phyloP scores from a whole-genome alignment of 805 yeast genomes.

The Saccharomycopsis sp. region DNA sequence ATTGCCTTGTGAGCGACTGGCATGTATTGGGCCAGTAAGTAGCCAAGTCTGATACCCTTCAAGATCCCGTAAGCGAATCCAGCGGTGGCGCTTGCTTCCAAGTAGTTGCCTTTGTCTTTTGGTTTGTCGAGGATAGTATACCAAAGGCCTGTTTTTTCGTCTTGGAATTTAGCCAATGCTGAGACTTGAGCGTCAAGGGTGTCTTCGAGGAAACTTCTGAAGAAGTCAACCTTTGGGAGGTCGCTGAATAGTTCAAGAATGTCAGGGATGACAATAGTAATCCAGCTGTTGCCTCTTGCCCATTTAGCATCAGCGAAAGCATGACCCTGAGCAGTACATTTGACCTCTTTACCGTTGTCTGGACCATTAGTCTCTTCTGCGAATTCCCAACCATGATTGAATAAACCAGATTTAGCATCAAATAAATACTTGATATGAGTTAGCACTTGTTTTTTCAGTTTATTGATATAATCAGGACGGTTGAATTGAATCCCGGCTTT shows the following conservation, averaged over 20 bases:
- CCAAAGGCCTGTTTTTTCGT: conserved; percentile 28
- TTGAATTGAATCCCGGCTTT: conserved; percentile 28
- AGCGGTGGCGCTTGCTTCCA: conserved; percentile 32
- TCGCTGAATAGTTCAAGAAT: conserved; percentile 30
- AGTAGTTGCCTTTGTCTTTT: conserved; percentile 24
- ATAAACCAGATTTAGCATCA: conserved; percentile 30
- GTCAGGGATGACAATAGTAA: conserved; percentile 33
- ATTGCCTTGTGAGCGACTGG: conserved; percentile 29
- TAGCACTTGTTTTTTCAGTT: conserved; percentile 31
- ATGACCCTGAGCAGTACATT: conserved; percentile 8
- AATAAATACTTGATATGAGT: conserved; percentile 29
- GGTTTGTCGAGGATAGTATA: conserved; percentile 31
- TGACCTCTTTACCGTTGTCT: not conserved
- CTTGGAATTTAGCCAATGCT: conserved; percentile 27
- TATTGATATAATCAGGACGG: conserved; percentile 29
- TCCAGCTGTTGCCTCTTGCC: conserved; percentile 35
- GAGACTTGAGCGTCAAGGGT: conserved; percentile 29
- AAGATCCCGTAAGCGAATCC: conserved; percentile 34
- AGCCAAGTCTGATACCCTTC: conserved; percentile 28
- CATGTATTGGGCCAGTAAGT: conserved; percentile 24
- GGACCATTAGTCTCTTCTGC: conserved; percentile 14
- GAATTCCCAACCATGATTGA: conserved; percentile 30
- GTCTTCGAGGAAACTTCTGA: conserved; percentile 27
- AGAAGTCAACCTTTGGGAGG: conserved; percentile 27
- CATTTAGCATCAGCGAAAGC: conserved; percentile 27